These are phyloP conservation scores for Melocanna baccifera DNA, from an alignment of 176 grass and related monocot genomes.

Conservation along the genomic window DNA sequence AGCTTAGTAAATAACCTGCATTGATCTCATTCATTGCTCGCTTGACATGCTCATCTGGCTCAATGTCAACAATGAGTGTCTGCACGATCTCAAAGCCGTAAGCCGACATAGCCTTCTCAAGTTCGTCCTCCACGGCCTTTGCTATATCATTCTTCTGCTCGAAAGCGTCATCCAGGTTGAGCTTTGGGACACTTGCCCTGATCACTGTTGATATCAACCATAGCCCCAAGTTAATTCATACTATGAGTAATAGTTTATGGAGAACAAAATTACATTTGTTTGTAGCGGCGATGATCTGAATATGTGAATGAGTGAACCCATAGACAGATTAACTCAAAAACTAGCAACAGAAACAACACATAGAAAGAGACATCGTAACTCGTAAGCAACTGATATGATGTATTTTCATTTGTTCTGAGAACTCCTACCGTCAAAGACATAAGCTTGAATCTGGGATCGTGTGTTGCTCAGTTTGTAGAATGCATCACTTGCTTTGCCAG, in stretches of 20 bases:
- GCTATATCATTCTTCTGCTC: constrained; percentile 89
- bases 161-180: constrained; percentile 65
- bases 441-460: constrained; percentile 78
- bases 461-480: constrained; percentile 94
- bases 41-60: constrained; percentile 50
- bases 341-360: neutral
- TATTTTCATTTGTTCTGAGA: neutral
- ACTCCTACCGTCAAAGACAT: constrained; percentile 77
- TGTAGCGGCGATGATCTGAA: neutral
- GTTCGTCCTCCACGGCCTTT: constrained; percentile 70
- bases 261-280: neutral
- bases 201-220: constrained; percentile 49
- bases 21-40: constrained; percentile 81
- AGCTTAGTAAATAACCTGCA: constrained; percentile 38
- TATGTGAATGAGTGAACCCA: neutral
- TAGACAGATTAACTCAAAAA: neutral
- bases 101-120: constrained; percentile 73
- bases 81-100: constrained; percentile 58
- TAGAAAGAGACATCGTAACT: neutral
- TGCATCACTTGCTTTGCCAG: constrained; percentile 65
- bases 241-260: neutral
- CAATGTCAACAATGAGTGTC: constrained; percentile 13
- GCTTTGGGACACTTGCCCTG: constrained; percentile 73
- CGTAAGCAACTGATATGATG: neutral
- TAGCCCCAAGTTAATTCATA: neutral